Evolutionary conservation across 331 rosid species (phyloP).

Genomic region (Quercus phellos): DNA sequence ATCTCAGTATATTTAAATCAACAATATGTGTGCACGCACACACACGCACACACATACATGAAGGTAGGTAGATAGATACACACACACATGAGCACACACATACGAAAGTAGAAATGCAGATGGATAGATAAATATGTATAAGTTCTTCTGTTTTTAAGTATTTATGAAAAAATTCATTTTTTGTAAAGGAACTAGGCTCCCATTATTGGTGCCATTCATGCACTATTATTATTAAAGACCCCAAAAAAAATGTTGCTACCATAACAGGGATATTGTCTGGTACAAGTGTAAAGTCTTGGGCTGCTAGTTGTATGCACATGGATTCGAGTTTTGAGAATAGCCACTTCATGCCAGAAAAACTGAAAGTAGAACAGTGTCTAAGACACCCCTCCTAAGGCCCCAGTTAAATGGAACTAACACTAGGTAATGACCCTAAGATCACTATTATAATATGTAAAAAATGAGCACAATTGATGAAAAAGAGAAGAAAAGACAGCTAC

Average conservation of each 20-base stretch:
- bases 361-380: background rate
- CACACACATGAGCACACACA: no score
- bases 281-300: background rate
- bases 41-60: no score
- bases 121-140: background rate
- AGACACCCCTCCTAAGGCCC: background rate
- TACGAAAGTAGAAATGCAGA: background rate
- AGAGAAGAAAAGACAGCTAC: no score
- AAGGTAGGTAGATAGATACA: no score
- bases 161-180: background rate
- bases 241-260: background rate
- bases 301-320: background rate
- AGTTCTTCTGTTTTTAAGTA: background rate
- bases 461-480: no score
- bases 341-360: background rate
- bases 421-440: no score
- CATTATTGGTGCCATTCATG: background rate
- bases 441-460: no score
- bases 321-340: background rate
- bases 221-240: background rate
- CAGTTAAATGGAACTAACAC: no score
- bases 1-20: background rate
- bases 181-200: background rate
- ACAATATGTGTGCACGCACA: fast-evolving
- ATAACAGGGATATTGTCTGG: background rate